Evolutionary conservation across 2,329 filamentous ascomycete genomes (phyloP).

Genomic region (Orbilia ellipsospora): DNA sequence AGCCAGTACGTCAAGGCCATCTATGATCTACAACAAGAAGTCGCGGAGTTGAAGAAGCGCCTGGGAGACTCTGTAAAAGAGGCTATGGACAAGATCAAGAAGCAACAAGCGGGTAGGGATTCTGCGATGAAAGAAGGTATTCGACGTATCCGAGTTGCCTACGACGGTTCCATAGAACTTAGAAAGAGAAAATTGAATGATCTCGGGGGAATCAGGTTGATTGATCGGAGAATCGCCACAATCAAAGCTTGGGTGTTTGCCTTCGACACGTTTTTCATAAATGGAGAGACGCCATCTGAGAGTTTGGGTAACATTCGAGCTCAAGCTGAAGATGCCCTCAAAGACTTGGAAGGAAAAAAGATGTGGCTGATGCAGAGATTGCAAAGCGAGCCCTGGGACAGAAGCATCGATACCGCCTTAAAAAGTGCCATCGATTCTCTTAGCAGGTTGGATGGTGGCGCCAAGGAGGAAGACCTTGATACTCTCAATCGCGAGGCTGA

Average conservation of each 20-base stretch:
- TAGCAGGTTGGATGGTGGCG: constrained; percentile 73
- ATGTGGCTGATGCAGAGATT: constrained; percentile 90
- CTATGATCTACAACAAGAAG: constrained; percentile 96
- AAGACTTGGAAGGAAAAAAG: constrained; percentile 88
- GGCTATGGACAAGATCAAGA: constrained; percentile 88
- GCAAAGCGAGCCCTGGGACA: constrained; percentile 85
- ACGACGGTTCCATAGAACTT: constrained; percentile 81
- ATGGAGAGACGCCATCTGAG: constrained; percentile 72
- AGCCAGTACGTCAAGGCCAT: constrained; percentile 99
- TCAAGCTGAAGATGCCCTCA: constrained; percentile 85
- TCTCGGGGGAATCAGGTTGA: constrained; percentile 83
- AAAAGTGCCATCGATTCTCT: constrained; percentile 86
- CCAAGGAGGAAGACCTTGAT: constrained; percentile 75
- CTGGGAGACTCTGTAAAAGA: constrained; percentile 86
- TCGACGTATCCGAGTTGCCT: constrained; percentile 80
- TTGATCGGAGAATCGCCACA: constrained; percentile 84
- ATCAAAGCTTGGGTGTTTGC: constrained; percentile 93
- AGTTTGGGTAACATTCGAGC: constrained; percentile 82
- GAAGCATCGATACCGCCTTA: constrained; percentile 84
- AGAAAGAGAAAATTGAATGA: constrained; percentile 80
- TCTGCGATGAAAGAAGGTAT: constrained; percentile 80
- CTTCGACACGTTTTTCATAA: constrained; percentile 81
- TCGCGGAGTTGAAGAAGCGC: constrained; percentile 93
- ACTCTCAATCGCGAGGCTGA: constrained; percentile 84
- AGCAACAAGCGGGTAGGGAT: constrained; percentile 87